Conservation (phyloP, 805 yeast genomes). For the Cephaloascus fragrans region DNA sequence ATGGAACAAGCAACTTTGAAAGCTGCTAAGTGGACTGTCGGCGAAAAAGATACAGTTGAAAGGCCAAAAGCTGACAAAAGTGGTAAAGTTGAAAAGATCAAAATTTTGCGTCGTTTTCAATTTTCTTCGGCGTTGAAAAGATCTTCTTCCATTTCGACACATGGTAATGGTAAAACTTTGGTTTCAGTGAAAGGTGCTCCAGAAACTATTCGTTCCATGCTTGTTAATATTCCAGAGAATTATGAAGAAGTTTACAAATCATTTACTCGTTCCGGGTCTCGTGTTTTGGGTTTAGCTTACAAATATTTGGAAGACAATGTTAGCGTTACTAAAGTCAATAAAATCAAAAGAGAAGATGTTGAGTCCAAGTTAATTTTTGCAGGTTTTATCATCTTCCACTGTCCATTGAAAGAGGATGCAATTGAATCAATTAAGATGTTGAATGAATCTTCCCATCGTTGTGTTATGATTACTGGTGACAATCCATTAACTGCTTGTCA, state of each 20-base stretch:
- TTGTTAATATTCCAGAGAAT: slow-evolving; percentile 56
- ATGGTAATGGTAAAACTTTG: slow-evolving; percentile 43
- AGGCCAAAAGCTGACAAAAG: slow-evolving; percentile 16
- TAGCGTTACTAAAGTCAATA: slow-evolving; percentile 38
- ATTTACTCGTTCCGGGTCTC: slow-evolving; percentile 90
- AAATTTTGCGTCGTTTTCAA: slow-evolving; percentile 88
- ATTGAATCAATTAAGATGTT: slow-evolving; percentile 83
- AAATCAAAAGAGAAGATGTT: slow-evolving; percentile 63
- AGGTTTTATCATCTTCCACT: slow-evolving; percentile 93
- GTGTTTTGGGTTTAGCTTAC: slow-evolving; percentile 93
- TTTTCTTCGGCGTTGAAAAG: slow-evolving; percentile 93
- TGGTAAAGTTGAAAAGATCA: slow-evolving; percentile 37
- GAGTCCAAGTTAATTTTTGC: slow-evolving; percentile 73
- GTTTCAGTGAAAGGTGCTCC: slow-evolving; percentile 98
- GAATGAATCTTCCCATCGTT: slow-evolving; percentile 91
- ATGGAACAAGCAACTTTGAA: slow-evolving; percentile 95
- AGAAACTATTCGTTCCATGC: slow-evolving; percentile 80
- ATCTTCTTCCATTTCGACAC: slow-evolving; percentile 73
- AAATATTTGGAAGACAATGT: slow-evolving; percentile 51
- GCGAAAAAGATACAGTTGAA: slow-evolving; percentile 61
- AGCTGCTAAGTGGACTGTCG: slow-evolving; percentile 80
- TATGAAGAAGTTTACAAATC: slow-evolving; percentile 80
- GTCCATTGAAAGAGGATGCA: slow-evolving; percentile 94
- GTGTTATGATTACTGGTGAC: slow-evolving; percentile 98
- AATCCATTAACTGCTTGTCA: slow-evolving; percentile 97